A percentile compares a stretch with the other conserved stretches of the same genome.
Conservation (phyloP, 2,329 filamentous ascomycete genomes). For the Aspergillus sp. region DNA sequence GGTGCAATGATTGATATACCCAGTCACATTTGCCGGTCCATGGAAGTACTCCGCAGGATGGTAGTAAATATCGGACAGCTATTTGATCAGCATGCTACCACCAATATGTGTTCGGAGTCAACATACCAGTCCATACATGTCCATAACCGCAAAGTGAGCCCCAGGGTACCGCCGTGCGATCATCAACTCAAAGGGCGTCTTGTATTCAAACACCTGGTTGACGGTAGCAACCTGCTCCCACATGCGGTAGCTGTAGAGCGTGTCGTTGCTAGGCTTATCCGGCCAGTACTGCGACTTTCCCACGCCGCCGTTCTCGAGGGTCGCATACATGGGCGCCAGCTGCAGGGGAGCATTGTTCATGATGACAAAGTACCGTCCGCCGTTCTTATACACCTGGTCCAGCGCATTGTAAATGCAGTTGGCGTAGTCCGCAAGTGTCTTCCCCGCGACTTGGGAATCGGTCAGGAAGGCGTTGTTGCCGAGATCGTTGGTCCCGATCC, state of each 20-base stretch:
- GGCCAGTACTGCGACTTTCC: conserved; percentile 47
- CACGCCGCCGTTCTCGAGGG: conserved; percentile 46
- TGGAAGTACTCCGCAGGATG: conserved; percentile 62
- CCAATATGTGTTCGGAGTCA: not conserved
- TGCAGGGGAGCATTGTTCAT: conserved; percentile 69
- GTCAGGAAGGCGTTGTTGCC: conserved; percentile 65
- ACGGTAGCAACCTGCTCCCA: conserved; percentile 50
- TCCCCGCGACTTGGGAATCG: conserved; percentile 59
- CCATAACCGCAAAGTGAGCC: conserved; percentile 64
- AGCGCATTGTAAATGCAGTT: conserved; percentile 67
- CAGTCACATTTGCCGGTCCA: conserved; percentile 63
- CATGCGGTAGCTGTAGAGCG: conserved; percentile 52
- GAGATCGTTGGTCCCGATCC: conserved; percentile 81
- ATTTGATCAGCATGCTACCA: not conserved
- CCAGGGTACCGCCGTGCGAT: conserved; percentile 48
- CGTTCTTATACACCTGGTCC: conserved; percentile 62
- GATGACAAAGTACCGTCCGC: conserved; percentile 69
- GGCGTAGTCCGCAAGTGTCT: conserved; percentile 63
- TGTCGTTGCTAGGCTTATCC: conserved; percentile 50
- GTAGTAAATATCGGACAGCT: conserved; percentile 58
- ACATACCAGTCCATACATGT: conserved; percentile 61
- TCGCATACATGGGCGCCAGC: conserved; percentile 65
- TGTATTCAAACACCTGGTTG: conserved; percentile 54
- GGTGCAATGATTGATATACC: conserved; percentile 58
- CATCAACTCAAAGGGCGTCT: conserved; percentile 48